Base-by-base conservation (phyloP, 1,284 basidiomycete genomes). In the Lignosus rhinocerotis region DNA sequence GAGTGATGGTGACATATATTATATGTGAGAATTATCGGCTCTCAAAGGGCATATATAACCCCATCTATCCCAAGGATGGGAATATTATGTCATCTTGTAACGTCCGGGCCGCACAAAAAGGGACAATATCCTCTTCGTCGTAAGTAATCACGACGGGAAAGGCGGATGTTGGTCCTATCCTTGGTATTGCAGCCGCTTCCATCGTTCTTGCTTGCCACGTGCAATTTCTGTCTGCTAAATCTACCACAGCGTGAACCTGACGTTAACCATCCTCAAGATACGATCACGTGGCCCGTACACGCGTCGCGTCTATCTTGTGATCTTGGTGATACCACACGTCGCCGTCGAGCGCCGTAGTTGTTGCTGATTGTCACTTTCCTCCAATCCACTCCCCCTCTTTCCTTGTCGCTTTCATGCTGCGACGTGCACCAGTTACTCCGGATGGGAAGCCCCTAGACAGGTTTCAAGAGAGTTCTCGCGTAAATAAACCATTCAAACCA, bases 401-500 rank as follows among this genome's bases (percentile, higher is more conserved):
- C 31, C 33, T 32, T 12, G 10, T 16, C n/a, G 36, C 38, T 47
- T 36, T n/a, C 3, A 92, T 92, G 90, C 77, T 92, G 36, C 82
- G 81, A 61, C 82, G 88, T n/a, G 73, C 76, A 25, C 90, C 90
- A 21, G 85, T 84, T 0, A 89, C 86, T 0, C 72, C 77, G 17
- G 88, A 92, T 59, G 90, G 89, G 31, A 84, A 82, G 65, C 70
- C 77, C 11, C 76, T 90, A 6, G 84, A 89, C 64, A 76, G 85
- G 62, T 79, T 89, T 0, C 84, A 85, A 58, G 89, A 90, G 69
- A 91, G 87, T 65, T 77, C 75, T 19, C 82, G 88, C 43, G 74
- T 92, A 46, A 87, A 85, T 74, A 89, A 88, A 66, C 92, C 90
- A 0, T 94, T 93, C 80, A 93, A 92, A 69, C 78, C 87, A 3